Base-by-base conservation (phyloP, 2,329 filamentous ascomycete genomes). In the Fusarium sp. region DNA sequence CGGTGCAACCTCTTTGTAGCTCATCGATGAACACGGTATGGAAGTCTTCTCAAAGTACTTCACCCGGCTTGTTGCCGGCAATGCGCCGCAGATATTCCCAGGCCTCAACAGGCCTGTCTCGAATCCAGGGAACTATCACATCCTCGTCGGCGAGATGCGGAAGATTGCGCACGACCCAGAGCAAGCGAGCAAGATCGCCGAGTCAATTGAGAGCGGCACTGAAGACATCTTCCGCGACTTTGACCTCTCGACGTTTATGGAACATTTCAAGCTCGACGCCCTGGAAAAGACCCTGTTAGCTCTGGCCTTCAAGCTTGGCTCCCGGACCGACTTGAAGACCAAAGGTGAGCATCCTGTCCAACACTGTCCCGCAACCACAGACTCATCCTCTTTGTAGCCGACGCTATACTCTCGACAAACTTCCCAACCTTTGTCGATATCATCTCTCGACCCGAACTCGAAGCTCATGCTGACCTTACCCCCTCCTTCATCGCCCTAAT, bases 1-100 rank as follows among this genome's bases (percentile, higher is more conserved):
- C 71, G n/a, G 47, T 35, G 17, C 33, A 56, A 50, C 43, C 27
- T 12, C 57, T 45, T 45, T 56, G 50, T 66, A 98, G 94, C 92
- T 98, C 83, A 93, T 98, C 86, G 93, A 98, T 90, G 95, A 96
- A 80, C 93, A 97, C 95, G 95, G 95, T 82, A 99, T 99, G 96
- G 97, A 99, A 89, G 95, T 98, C 82, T 98, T 95, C 83, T 92
- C 94, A 70, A 97, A 95, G 87, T 98, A 97, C 84, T 97, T 99
- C 85, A 92, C 95, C 84, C 94, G 96, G 84, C 89, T 98, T 82
- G 91, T 99, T 81, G 93, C 93, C 84, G 92, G 93, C 85, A 98
- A 98, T 91, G 95, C 95, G 79, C 87, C 92, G 73, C 93, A 97
- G 80, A 97, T 99, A 82, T 98, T 98, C 82, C 92, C 95, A 61